Conservation (phyloP, 108 stramenopile genomes). For the Fragilaria crotonensis region DNA sequence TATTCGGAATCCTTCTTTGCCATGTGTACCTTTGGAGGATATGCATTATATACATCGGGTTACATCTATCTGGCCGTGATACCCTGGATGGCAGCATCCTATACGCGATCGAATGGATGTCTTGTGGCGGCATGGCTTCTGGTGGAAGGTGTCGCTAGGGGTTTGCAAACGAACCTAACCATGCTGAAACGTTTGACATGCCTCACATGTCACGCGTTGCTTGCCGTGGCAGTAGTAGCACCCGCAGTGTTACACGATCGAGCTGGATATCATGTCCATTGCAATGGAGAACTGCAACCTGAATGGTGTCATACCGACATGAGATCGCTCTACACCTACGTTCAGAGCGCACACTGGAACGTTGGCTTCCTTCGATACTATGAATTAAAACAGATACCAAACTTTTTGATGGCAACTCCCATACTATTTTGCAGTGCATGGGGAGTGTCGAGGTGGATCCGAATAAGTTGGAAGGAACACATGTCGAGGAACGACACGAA, state of each 20-base stretch:
- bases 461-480: slow-evolving; percentile 29
- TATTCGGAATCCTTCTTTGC: slow-evolving; percentile 81
- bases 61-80: background rate
- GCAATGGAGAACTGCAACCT: slow-evolving; percentile 14
- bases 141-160: slow-evolving; percentile 33
- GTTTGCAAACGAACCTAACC: no score
- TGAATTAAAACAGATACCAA: slow-evolving; percentile 72
- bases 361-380: slow-evolving; percentile 78
- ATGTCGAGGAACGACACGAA: background rate
- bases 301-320: background rate
- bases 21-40: slow-evolving; percentile 39
- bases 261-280: slow-evolving; percentile 45
- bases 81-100: slow-evolving; percentile 61
- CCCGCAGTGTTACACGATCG: slow-evolving; percentile 55
- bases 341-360: slow-evolving; percentile 83
- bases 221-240: slow-evolving; percentile 23
- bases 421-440: slow-evolving; percentile 33
- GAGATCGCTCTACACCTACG: slow-evolving; percentile 56
- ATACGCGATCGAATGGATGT: slow-evolving; percentile 75
- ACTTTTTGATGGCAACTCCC: slow-evolving; percentile 72
- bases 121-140: slow-evolving; percentile 51
- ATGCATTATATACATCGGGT: slow-evolving; percentile 1
- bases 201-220: no score
- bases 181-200: no score
- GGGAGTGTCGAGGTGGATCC: slow-evolving; percentile 55